Evolutionary conservation across 129 eudicot genomes (phyloP).

Genomic region (Flaveria trinervia): DNA sequence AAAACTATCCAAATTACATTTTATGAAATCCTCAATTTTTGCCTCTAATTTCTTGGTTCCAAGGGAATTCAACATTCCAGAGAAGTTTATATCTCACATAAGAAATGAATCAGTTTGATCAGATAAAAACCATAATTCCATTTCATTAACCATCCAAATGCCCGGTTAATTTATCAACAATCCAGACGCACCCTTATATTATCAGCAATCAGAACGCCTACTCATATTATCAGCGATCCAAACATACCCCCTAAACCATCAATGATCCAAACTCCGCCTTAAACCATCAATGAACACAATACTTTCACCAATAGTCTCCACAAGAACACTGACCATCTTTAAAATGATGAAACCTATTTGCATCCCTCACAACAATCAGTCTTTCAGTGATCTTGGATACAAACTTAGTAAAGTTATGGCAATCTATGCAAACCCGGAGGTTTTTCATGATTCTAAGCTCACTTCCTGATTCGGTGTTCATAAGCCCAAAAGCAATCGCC

Average conservation of each 20-base stretch:
- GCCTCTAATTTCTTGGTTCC: neutral
- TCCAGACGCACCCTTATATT: too few species aligned
- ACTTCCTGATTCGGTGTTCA: slow-evolving; percentile 60
- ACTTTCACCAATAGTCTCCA: slow-evolving; percentile 87
- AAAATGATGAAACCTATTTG: slow-evolving; percentile 94
- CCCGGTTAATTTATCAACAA: neutral
- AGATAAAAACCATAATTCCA: neutral
- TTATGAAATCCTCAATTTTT: neutral
- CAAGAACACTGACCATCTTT: slow-evolving; percentile 89
- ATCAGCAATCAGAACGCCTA: too few species aligned
- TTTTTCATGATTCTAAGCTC: slow-evolving; percentile 89
- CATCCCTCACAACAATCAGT: slow-evolving; percentile 81
- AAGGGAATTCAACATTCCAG: neutral
- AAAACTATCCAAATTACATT: neutral
- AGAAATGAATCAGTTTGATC: neutral
- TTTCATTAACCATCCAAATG: neutral
- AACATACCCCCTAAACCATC: neutral
- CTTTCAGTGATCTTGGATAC: slow-evolving; percentile 76
- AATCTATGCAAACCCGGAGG: slow-evolving; percentile 89
- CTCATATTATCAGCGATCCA: neutral
- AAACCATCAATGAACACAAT: neutral
- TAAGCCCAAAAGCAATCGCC: slow-evolving; percentile 82
- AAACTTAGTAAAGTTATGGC: slow-evolving; percentile 86
- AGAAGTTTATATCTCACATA: neutral
- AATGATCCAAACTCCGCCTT: neutral